Base-by-base conservation (phyloP, 345 rosid species). In the Raphanus raphanistrum region DNA sequence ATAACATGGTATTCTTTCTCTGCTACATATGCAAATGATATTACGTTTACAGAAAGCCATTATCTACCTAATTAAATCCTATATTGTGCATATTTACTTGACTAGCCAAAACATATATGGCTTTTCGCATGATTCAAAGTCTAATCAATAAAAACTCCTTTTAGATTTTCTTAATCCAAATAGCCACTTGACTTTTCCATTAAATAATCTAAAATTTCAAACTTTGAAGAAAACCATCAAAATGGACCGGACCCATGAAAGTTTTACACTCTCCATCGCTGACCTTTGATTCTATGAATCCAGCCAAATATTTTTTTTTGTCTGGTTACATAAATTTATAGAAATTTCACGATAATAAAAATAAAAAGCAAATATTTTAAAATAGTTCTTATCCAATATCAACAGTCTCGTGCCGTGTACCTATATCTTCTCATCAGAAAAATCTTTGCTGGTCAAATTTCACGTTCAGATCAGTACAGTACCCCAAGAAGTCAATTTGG, bases 241-340 rank as follows among this genome's bases (percentile, higher is more conserved):
- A 21, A 33, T 59, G 73, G 73, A 66, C 73, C 77, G 21, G 21
- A 21, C 21, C 21, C 73, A 72, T 72, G 63, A 66, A 66, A 77
- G 68, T 59, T 78, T 58, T 66, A 72, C 69, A 78, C 81, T 72
- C 76, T 64, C 41, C 59, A 57, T 58, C 48, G 77, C 68, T 78
- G 81, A 78, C 77, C 55, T 27, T 78, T 78, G 81, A 78, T 57
- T 29, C 27, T 21, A 48, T 66, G 60, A 27, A 63, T 78, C 6
- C 31, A 66, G 63, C 81, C 81, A 78, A 78, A 45, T 8, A 10
- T 33, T 21, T 21, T 21, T 21, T 21, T 21, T 64, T 45, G 73
- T 72, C 48, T 78, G 63, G 63, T 17, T 31, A 57, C 50, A 77
- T 45, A 77, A 68, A 26, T 28, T 13, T 8, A 21, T 21, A 2